These are phyloP conservation scores for Diplocarpon mali DNA, from an alignment of 2,329 filamentous ascomycete species.

Conservation along the genomic window DNA sequence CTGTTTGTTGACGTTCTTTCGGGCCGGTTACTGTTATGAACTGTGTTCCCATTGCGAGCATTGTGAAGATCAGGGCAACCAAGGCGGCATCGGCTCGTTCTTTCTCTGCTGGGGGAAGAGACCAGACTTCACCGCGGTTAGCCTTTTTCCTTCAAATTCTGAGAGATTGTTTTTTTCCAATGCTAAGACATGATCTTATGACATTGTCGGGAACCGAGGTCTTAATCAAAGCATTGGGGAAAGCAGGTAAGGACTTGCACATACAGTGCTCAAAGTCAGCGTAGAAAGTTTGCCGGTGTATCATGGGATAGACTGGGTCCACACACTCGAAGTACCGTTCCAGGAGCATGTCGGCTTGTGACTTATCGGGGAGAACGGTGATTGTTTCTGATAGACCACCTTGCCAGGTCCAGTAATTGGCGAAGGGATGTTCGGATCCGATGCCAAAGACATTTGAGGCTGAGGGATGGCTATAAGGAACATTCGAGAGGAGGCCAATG, in stretches of 20 bases:
- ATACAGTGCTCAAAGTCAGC: conserved; percentile 60
- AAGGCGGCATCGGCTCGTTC: conserved; percentile 54
- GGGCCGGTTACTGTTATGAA: conserved; percentile 51
- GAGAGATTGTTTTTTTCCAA: too few species aligned
- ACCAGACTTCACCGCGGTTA: conserved; percentile 41
- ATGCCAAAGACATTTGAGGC: conserved; percentile 74
- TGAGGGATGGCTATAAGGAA: conserved; percentile 59
- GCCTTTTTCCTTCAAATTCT: too few species aligned
- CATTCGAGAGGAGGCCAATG: conserved; percentile 55
- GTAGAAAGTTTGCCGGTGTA: conserved; percentile 65
- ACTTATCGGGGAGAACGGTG: conserved; percentile 61
- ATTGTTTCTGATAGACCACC: conserved; percentile 67
- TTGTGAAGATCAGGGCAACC: conserved; percentile 62
- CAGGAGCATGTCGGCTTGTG: conserved; percentile 62
- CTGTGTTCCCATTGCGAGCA: conserved; percentile 69
- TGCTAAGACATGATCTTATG: too few species aligned
- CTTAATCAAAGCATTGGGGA: too few species aligned
- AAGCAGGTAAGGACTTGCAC: too few species aligned
- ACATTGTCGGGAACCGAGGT: too few species aligned
- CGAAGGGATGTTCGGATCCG: conserved; percentile 66
- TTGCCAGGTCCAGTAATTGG: conserved; percentile 76
- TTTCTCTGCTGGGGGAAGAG: conserved; percentile 45
- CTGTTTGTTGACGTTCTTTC: conserved; percentile 58
- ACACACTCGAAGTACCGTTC: conserved; percentile 57
- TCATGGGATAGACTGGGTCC: conserved; percentile 72